phyloP scores from a whole-genome alignment of 139 green algal genomes.

The Picochlorum sp. region DNA sequence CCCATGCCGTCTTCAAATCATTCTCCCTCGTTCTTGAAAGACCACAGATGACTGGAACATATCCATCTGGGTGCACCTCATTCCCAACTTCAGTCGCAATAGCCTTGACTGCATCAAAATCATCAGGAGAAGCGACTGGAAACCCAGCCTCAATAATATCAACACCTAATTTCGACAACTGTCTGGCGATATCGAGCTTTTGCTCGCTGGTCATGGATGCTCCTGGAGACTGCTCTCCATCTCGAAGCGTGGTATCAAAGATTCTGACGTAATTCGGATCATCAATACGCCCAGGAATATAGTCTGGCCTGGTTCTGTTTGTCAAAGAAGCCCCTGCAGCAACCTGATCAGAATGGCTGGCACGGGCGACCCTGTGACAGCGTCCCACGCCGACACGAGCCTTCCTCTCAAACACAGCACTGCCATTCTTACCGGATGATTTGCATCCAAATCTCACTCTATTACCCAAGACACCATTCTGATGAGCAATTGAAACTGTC shows the following conservation, averaged over 20 bases:
- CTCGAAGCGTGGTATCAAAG: constrained; percentile 97
- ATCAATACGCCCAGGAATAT: constrained; percentile 71
- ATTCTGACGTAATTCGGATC: constrained; percentile 94
- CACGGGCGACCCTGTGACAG: no score
- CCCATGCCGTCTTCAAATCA: constrained; percentile 58
- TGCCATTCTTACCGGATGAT: no score
- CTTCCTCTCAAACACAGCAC: no score
- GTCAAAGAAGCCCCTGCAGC: not conserved
- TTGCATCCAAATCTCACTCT: no score
- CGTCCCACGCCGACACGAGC: no score
- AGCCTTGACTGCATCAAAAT: constrained; percentile 87
- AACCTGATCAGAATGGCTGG: not conserved
- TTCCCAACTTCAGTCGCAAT: constrained; percentile 89
- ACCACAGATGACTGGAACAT: constrained; percentile 97
- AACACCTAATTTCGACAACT: constrained; percentile 89
- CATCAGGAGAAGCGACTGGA: constrained; percentile 90
- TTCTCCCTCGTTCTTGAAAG: constrained; percentile 69
- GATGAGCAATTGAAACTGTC: no score
- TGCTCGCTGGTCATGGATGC: constrained; percentile 92
- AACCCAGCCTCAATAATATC: constrained; percentile 99
- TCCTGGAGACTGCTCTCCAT: constrained; percentile 93
- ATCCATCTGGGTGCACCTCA: constrained; percentile 70
- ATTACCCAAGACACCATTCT: no score
- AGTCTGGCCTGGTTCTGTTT: constrained; percentile 42
- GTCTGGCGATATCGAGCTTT: constrained; percentile 94